Percentiles rank a stretch among this genome's conserved stretches.
Evolutionary conservation across 306 rosid genomes (phyloP).

Genomic region (Cicer chorassanicum): DNA sequence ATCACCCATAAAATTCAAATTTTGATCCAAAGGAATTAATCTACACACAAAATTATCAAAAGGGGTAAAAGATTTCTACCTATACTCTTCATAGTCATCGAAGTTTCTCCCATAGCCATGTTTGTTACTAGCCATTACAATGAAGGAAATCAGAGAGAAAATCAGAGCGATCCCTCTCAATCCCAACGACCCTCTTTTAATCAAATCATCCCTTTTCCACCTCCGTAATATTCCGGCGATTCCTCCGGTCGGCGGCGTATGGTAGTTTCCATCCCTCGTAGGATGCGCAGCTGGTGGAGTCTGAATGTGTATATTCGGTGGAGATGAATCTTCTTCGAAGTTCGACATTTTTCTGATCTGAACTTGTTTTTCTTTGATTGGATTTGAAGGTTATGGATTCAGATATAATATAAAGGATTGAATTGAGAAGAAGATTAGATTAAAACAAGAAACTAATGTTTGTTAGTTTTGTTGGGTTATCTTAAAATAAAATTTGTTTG

Average conservation of each 20-base stretch:
- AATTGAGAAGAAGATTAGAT: neutral
- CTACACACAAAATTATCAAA: slow-evolving; percentile 12
- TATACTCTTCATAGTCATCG: slow-evolving; percentile 69
- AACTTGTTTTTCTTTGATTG: neutral
- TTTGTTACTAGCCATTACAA: slow-evolving; percentile 67
- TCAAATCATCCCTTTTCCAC: slow-evolving; percentile 69
- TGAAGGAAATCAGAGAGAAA: slow-evolving; percentile 62
- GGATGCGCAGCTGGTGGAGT: slow-evolving; percentile 42
- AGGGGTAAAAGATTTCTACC: slow-evolving; percentile 38
- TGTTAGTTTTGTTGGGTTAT: slow-evolving; percentile 13
- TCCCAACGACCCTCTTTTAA: slow-evolving; percentile 60
- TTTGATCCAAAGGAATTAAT: slow-evolving; percentile 36
- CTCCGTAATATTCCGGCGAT: slow-evolving; percentile 54
- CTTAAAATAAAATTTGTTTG: neutral
- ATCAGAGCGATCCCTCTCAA: slow-evolving; percentile 65
- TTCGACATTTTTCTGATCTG: slow-evolving; percentile 45
- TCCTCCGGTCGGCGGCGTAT: slow-evolving; percentile 20
- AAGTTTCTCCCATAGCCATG: slow-evolving; percentile 69
- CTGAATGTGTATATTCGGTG: slow-evolving; percentile 43
- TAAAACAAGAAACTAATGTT: slow-evolving; percentile 25
- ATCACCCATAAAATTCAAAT: neutral
- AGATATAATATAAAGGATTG: neutral
- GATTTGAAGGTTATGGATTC: neutral
- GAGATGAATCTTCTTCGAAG: slow-evolving; percentile 23
- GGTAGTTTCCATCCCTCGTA: slow-evolving; percentile 34